Percentiles rank a stretch among this genome's conserved stretches.
phyloP scores from a whole-genome alignment of 352 stramenopile species.

The Stephanocyclus meneghinianus region DNA sequence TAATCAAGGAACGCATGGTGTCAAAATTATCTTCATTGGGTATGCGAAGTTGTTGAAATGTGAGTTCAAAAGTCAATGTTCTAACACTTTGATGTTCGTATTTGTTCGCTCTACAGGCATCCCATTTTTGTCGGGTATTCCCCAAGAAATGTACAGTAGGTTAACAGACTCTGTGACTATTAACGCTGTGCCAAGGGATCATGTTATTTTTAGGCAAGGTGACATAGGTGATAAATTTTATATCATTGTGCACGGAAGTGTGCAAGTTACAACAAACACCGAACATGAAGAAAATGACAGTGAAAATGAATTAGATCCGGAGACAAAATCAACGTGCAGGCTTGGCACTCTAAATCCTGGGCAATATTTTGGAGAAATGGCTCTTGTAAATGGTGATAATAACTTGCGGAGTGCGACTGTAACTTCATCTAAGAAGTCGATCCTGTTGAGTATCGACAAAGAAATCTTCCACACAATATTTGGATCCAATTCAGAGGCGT shows the following conservation, averaged over 20 bases:
- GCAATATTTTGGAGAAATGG: constrained; percentile 69
- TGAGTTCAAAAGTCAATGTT: background rate
- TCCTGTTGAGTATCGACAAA: constrained; percentile 57
- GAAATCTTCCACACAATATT: constrained; percentile 59
- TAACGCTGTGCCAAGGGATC: constrained; percentile 47
- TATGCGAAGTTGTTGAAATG: background rate
- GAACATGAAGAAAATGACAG: constrained; percentile 7
- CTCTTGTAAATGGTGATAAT: constrained; percentile 34
- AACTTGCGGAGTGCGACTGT: constrained; percentile 43
- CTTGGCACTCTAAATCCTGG: constrained; percentile 51
- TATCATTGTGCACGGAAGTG: constrained; percentile 60
- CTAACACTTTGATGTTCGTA: too few relatives aligned
- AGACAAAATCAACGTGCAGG: constrained; percentile 4
- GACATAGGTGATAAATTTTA: constrained; percentile 59
- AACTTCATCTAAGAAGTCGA: constrained; percentile 48
- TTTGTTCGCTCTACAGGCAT: constrained; percentile 21
- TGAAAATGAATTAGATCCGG: background rate
- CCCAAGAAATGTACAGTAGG: constrained; percentile 40
- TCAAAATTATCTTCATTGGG: constrained; percentile 52
- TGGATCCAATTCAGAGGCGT: constrained; percentile 33
- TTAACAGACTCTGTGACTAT: constrained; percentile 36
- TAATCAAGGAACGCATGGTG: constrained; percentile 61
- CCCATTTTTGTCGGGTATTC: constrained; percentile 58
- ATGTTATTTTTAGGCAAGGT: constrained; percentile 58
- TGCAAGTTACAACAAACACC: constrained; percentile 16